Conservation (phyloP, 2,329 filamentous ascomycete genomes). For the Lasiodiplodia sp. region DNA sequence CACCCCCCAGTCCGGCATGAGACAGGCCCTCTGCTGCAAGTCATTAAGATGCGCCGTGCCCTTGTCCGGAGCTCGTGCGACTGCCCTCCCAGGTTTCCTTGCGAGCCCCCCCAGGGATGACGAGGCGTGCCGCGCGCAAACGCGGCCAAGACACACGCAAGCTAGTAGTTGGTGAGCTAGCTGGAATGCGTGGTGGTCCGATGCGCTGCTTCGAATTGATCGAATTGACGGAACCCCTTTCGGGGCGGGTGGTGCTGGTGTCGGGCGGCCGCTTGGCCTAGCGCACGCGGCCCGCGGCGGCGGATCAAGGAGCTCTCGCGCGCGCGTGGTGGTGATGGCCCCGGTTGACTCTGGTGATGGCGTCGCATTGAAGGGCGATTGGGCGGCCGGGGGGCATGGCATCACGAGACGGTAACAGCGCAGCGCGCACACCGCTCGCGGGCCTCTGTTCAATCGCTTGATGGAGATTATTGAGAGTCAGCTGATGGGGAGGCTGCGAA, state of each 20-base stretch:
- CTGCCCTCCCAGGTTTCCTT: slow-evolving; percentile 24
- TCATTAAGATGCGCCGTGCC: slow-evolving; percentile 30
- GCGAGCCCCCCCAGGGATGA: slow-evolving; percentile 24
- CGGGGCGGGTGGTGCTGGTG: slow-evolving; percentile 2
- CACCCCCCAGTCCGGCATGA: slow-evolving; percentile 11
- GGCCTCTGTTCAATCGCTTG: slow-evolving; percentile 6
- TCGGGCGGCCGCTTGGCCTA: not conserved
- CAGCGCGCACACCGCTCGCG: slow-evolving; percentile 25
- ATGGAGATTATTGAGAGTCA: slow-evolving; percentile 26
- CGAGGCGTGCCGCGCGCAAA: slow-evolving; percentile 26
- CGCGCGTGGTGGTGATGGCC: slow-evolving; percentile 6
- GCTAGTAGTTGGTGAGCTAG: slow-evolving; percentile 19
- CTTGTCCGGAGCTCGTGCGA: slow-evolving; percentile 28
- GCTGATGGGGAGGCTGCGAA: slow-evolving; percentile 9
- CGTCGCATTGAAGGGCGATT: slow-evolving; percentile 12
- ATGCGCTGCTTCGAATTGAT: slow-evolving; percentile 28
- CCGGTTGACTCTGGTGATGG: not conserved
- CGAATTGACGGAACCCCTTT: slow-evolving; percentile 23
- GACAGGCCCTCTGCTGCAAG: slow-evolving; percentile 27
- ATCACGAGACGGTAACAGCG: slow-evolving; percentile 27
- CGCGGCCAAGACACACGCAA: slow-evolving; percentile 25
- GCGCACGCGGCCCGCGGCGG: slow-evolving; percentile 11
- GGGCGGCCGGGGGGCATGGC: slow-evolving; percentile 1
- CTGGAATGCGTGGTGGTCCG: slow-evolving; percentile 28
- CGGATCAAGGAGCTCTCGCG: slow-evolving; percentile 13